Base-by-base conservation (phyloP, 2,329 filamentous ascomycete species). In the Clonostachys byssicola region DNA sequence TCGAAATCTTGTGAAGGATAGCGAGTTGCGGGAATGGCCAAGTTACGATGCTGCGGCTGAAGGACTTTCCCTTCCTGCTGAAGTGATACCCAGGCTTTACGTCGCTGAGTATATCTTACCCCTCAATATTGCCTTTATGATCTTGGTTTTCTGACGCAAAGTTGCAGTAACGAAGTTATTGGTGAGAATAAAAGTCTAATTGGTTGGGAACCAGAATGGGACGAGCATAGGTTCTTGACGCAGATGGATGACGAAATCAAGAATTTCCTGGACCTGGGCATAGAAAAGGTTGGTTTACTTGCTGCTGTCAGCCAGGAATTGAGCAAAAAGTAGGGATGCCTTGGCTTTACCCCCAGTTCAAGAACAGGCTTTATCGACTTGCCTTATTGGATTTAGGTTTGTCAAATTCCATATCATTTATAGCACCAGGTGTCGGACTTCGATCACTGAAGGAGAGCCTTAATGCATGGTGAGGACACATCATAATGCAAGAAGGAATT, bases 11-110 rank as follows among this genome's bases (percentile, higher is more conserved):
- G 56, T 66, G 0, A 43, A 47, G 1, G 52, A 63, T 1, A 49
- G 60, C 1, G 45, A 49, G 6, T 44, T 48, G 7, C 46, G 55
- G 6, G 33, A 55, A 17, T 69, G 62, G 65, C 54, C 61, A 2
- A 61, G 54, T 36, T 56, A 64, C 10, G 58, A 67, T 1, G 45
- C 54, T 43, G 65, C 61, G 6, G 62, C 63, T 2, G 56, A 65
- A n/a, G 36, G 40, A 2, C 51, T 67, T 5, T 59, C 56, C 0
- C 56, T 66, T n/a, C 65, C 64, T 5, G 48, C 46, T 5, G 40
- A 30, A n/a, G 57, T 50, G 45, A 47, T 62, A 14, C 49, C 51
- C 12, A 47, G 51, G 7, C 59, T 63, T 46, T 53, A 54, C 18
- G 56, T 54, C 20, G 55, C 57, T 5, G 53, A 46, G 63, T 64